phyloP scores from a whole-genome alignment of 306 rosid genomes.

The Glycine soja region DNA sequence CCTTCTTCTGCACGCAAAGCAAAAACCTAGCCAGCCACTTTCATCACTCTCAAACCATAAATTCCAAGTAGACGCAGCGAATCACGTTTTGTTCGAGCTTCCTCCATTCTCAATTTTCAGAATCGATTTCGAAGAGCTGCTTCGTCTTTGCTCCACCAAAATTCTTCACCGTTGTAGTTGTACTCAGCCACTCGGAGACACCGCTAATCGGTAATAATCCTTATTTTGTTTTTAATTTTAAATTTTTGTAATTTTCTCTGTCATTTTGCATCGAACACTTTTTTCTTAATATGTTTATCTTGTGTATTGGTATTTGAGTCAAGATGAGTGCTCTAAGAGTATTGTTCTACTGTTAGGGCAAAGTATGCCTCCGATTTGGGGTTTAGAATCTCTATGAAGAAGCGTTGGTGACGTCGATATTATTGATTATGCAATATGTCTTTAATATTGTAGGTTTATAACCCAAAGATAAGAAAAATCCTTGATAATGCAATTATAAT shows the following conservation, averaged over 20 bases:
- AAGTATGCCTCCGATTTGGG: not conserved
- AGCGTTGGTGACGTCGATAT: not conserved
- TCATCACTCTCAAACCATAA: not conserved
- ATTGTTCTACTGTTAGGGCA: not conserved
- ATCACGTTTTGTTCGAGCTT: not conserved
- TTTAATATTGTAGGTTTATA: not conserved
- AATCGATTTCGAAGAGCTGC: not conserved
- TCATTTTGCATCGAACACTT: not conserved
- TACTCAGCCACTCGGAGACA: not conserved
- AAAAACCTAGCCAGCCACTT: conserved; percentile 12
- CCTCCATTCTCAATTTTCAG: not conserved
- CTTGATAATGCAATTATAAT: not conserved
- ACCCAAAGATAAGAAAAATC: not conserved
- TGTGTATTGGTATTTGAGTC: not conserved
- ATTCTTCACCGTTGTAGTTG: not conserved
- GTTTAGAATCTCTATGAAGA: not conserved
- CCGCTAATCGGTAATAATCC: not conserved
- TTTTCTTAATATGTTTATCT: not conserved
- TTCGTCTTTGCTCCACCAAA: not conserved
- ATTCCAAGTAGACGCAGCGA: not conserved
- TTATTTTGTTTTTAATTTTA: not conserved
- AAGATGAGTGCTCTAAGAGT: not conserved
- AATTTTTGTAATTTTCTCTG: not conserved
- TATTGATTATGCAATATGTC: not conserved
- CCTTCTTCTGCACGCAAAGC: not conserved